phyloP scores from a whole-genome alignment of 225 moss, liverwort and hornwort species.

The Pseudisothecium myosuroides region DNA sequence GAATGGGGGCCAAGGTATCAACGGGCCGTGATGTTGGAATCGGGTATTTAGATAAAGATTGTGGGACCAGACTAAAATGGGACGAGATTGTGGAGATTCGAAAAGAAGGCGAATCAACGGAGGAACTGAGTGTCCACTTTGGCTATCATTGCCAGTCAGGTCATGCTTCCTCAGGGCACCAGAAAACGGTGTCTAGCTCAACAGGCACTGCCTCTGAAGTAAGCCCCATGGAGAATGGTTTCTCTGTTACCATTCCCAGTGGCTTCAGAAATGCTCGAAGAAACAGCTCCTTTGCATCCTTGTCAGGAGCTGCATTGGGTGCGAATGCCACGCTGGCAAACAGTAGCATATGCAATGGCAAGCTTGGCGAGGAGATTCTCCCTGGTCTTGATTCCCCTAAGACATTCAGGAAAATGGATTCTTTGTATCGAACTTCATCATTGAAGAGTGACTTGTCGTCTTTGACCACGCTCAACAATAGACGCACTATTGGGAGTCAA shows the following conservation, averaged over 20 bases:
- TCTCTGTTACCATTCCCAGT: constrained; percentile 15
- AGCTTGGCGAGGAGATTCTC: constrained; percentile 74
- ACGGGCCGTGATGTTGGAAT: neutral
- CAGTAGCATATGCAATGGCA: constrained; percentile 71
- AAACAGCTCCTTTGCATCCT: constrained; percentile 65
- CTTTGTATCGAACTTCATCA: constrained; percentile 26
- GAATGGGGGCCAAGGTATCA: constrained; percentile 33
- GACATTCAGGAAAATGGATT: constrained; percentile 44
- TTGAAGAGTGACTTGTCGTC: constrained; percentile 34
- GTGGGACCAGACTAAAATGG: neutral
- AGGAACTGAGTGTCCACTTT: constrained; percentile 75
- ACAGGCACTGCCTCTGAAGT: neutral
- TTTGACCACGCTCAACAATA: neutral
- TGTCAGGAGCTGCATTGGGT: constrained; percentile 71
- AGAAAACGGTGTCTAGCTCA: neutral
- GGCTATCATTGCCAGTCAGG: constrained; percentile 55
- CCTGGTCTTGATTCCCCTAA: constrained; percentile 78
- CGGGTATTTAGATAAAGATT: neutral
- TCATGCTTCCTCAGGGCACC: neutral
- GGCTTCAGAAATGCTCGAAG: constrained; percentile 13
- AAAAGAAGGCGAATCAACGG: constrained; percentile 38
- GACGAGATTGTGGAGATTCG: constrained; percentile 27
- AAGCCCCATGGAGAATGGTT: neutral
- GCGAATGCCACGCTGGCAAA: constrained; percentile 83
- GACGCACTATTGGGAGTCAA: neutral